These are phyloP conservation scores for Cercospora sojina DNA, from an alignment of 2,329 filamentous ascomycete species.

Conservation along the genomic window DNA sequence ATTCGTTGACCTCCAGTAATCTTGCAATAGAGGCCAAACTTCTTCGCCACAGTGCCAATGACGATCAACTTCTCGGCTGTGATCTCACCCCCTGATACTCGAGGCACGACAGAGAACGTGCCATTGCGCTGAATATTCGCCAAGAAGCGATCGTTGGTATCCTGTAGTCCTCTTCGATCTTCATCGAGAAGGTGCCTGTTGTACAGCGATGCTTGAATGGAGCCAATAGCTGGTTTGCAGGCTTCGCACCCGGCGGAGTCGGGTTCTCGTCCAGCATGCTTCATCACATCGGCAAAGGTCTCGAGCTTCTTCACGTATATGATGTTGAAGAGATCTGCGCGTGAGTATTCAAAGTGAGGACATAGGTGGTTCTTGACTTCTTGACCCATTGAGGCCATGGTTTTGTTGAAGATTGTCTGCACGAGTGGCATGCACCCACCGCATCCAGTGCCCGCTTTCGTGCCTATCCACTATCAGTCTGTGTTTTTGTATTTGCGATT, in stretches of 20 bases:
- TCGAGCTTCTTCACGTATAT: constrained; percentile 76
- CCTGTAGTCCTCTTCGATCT: constrained; percentile 71
- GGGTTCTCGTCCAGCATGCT: constrained; percentile 68
- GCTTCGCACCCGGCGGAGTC: constrained; percentile 77
- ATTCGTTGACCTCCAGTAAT: constrained; percentile 91
- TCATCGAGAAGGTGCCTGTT: constrained; percentile 79
- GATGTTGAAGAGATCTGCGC: constrained; percentile 87
- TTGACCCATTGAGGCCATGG: constrained; percentile 80
- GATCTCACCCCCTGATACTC: constrained; percentile 81
- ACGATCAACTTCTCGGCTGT: constrained; percentile 80
- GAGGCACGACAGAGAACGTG: constrained; percentile 83
- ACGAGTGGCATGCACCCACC: constrained; percentile 88
- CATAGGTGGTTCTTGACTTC: constrained; percentile 87
- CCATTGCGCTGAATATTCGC: constrained; percentile 90
- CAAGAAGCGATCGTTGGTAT: constrained; percentile 85
- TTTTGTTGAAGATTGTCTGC: constrained; percentile 84
- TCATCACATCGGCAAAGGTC: constrained; percentile 74
- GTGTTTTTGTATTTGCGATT: not conserved
- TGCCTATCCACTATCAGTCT: constrained; percentile 42
- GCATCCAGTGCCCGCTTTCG: constrained; percentile 87
- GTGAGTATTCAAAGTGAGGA: constrained; percentile 77
- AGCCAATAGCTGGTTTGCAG: constrained; percentile 80
- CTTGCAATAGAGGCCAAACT: constrained; percentile 83
- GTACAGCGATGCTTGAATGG: constrained; percentile 77
- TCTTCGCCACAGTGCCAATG: constrained; percentile 79